A percentile compares a stretch with the other conserved stretches of the same genome.
phyloP scores from a whole-genome alignment of 768 basidiomycete species.

The Pisolithus marmoratus region DNA sequence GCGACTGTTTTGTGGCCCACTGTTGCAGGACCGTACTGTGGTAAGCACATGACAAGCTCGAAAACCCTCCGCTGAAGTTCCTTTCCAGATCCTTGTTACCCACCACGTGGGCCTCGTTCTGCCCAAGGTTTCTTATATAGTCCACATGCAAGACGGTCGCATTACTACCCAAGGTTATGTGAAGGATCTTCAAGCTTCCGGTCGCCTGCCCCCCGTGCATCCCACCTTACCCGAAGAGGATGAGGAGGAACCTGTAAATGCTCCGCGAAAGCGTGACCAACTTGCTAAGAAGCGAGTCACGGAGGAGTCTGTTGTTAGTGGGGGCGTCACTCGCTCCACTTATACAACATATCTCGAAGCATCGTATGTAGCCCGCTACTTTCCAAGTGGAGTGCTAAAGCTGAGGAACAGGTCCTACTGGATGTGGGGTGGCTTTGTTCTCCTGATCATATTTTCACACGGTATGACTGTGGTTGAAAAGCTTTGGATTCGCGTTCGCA shows the following conservation, averaged over 20 bases:
- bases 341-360: constrained; percentile 67
- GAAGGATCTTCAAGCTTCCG: constrained; percentile 54
- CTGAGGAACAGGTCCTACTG: constrained; percentile 24
- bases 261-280: neutral
- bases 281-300: constrained; percentile 61
- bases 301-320: constrained; percentile 76
- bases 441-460: constrained; percentile 22
- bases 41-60: constrained; percentile 25
- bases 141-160: constrained; percentile 78
- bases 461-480: constrained; percentile 23
- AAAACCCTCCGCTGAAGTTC: neutral
- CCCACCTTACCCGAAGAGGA: constrained; percentile 46
- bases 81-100: constrained; percentile 57
- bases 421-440: constrained; percentile 20
- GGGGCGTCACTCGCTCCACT: constrained; percentile 75
- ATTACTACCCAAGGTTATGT: constrained; percentile 71
- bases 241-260: constrained; percentile 34
- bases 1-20: constrained; percentile 57
- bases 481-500: constrained; percentile 25
- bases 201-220: constrained; percentile 56
- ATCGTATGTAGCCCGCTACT: constrained; percentile 37
- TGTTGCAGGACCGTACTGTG: constrained; percentile 65
- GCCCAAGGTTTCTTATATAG: constrained; percentile 64
- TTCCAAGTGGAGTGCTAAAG: neutral
- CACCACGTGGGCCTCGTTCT: constrained; percentile 83